Base-by-base conservation (phyloP, 1,284 basidiomycete species). In the Flammula alnicola region DNA sequence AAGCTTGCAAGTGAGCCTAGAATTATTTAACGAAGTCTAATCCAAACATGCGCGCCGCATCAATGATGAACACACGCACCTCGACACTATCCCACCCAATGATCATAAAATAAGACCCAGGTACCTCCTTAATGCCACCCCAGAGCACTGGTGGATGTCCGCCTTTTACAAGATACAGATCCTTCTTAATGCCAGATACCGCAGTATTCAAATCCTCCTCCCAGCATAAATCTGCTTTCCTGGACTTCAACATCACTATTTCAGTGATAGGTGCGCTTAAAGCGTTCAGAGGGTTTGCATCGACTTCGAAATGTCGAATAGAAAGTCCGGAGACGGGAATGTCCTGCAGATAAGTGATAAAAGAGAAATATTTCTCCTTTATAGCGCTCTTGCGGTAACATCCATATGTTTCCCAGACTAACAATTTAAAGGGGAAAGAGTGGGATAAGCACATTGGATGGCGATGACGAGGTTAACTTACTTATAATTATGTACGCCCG, bases 21-120 rank as follows among this genome's bases (percentile, higher is more conserved):
- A 20, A 9, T n/a, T 17, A 26, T 11, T n/a, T n/a, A n/a, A n/a
- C n/a, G n/a, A n/a, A n/a, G n/a, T n/a, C n/a, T n/a, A n/a, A n/a
- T n/a, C n/a, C n/a, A n/a, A n/a, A n/a, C n/a, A n/a, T n/a, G n/a
- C n/a, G n/a, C n/a, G n/a, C n/a, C 6, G 22, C 4, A 32, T 38
- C 23, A 31, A 14, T 14, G 17, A 11, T 14, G 16, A 9, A 39
- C 6, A n/a, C n/a, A 35, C 2, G 1, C 20, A 49, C 47, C 47
- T 49, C 23, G n/a, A 49, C 39, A 14, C 39, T 43, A 12, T 49
- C 47, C 47, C 47, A 49, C 2, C 47, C 47, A 20, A 49, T 39
- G 14, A 49, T 20, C 47, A 49, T 49, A 12, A 40, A 37, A 29
- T 49, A 49, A 26, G 27, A 32, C 31, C 47, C 47, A 20, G 47